These are phyloP conservation scores for Cylindrotheca fusiformis DNA, from an alignment of 108 stramenopile species.

Conservation along the genomic window DNA sequence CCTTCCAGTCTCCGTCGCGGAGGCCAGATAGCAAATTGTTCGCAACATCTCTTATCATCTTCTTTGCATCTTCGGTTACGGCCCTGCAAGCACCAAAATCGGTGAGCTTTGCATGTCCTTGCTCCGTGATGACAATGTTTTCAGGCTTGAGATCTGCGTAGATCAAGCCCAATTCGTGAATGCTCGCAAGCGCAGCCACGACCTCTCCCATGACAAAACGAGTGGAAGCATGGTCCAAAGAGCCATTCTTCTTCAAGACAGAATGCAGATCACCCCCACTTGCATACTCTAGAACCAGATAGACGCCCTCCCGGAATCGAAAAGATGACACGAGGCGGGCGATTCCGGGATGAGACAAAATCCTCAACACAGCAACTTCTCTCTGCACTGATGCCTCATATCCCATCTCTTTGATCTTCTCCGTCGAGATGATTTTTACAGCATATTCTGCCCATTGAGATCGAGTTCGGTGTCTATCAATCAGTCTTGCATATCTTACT, in stretches of 20 bases:
- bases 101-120: constrained; percentile 93
- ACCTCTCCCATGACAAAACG: constrained; percentile 91
- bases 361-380: constrained; percentile 88
- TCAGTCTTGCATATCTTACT: constrained; percentile 87
- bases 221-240: constrained; percentile 84
- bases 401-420: constrained; percentile 74
- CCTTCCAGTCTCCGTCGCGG: constrained; percentile 92
- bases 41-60: constrained; percentile 32
- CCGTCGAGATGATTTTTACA: constrained; percentile 85
- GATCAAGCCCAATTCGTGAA: constrained; percentile 86
- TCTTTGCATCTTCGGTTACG: constrained; percentile 65
- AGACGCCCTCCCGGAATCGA: constrained; percentile 88
- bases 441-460: constrained; percentile 95
- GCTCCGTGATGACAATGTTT: constrained; percentile 93
- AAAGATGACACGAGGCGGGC: constrained; percentile 91
- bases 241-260: constrained; percentile 76
- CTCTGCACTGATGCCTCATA: constrained; percentile 84
- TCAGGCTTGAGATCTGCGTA: constrained; percentile 93
- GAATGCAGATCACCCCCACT: constrained; percentile 91
- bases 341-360: constrained; percentile 89
- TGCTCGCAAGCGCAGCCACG: constrained; percentile 83
- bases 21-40: constrained; percentile 59
- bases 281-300: constrained; percentile 96
- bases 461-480: constrained; percentile 67
- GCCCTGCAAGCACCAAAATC: constrained; percentile 97